A percentile compares a stretch with the other conserved stretches of the same genome.
Conservation (phyloP, 179 eudicot genomes). For the Dionaea muscipula region DNA sequence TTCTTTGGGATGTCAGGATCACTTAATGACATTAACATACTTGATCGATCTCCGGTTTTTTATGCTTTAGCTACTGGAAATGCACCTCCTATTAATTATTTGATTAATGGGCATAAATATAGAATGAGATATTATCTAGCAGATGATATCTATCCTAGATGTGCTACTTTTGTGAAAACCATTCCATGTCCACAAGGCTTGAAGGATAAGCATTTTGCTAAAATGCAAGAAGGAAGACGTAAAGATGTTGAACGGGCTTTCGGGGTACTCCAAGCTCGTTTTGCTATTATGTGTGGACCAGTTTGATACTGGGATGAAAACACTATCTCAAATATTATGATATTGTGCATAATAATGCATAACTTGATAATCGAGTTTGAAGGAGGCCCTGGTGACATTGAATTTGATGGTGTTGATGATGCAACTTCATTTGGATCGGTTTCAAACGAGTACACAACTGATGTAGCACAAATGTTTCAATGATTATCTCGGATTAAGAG, state of each 20-base stretch:
- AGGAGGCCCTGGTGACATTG: no score
- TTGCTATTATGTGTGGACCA: constrained; percentile 5
- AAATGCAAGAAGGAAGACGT: constrained; percentile 1
- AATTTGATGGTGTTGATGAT: no score
- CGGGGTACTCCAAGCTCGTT: constrained; percentile 8
- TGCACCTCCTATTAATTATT: constrained; percentile 15
- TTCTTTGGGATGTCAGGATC: constrained; percentile 10
- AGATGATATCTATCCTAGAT: constrained; percentile 3
- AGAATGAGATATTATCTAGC: constrained; percentile 5
- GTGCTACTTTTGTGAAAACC: constrained; percentile 4
- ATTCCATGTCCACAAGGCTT: background rate
- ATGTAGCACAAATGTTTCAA: no score
- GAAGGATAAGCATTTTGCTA: background rate
- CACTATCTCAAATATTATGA: background rate
- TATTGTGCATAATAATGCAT: constrained; percentile 1
- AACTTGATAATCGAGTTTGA: constrained; percentile 9
- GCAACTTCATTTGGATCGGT: no score
- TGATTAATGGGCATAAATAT: constrained; percentile 3
- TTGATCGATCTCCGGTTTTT: constrained; percentile 1
- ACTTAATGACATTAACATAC: constrained; percentile 9
- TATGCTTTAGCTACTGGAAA: constrained; percentile 5
- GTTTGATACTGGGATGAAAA: background rate
- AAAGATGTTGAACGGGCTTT: constrained; percentile 10
- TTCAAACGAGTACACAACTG: no score
- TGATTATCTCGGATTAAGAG: no score